Conservation (phyloP, 805 yeast species). For the Lachancea lanzarotensis region DNA sequence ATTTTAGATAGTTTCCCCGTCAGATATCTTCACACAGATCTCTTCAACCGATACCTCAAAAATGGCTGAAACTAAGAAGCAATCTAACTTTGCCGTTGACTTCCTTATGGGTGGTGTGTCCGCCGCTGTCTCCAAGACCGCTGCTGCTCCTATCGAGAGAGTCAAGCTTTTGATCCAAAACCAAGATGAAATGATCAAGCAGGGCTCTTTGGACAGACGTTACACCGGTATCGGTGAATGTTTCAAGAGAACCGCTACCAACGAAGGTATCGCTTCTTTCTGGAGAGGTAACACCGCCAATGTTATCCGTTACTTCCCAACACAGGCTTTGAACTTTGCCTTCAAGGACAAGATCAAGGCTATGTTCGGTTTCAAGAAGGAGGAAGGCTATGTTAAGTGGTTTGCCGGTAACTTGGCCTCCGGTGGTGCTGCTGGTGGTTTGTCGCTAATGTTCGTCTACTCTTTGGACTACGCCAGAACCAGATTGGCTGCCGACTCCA, state of each 20-base stretch:
- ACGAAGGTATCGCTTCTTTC: conserved; percentile 88
- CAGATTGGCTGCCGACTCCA: conserved; percentile 97
- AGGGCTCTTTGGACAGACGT: conserved; percentile 82
- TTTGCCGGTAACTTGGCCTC: conserved; percentile 97
- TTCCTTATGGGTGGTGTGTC: conserved; percentile 98
- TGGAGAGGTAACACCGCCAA: conserved; percentile 99
- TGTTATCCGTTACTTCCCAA: conserved; percentile 98
- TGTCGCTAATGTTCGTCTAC: conserved; percentile 88
- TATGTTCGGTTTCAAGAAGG: conserved; percentile 95
- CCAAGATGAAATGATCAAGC: conserved; percentile 97
- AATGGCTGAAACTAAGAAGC: conserved; percentile 23
- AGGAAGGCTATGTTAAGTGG: conserved; percentile 88
- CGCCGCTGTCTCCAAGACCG: conserved; percentile 97
- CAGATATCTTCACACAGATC: neutral
- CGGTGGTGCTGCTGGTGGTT: conserved; percentile 98
- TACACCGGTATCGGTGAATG: conserved; percentile 91
- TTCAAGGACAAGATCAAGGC: conserved; percentile 96
- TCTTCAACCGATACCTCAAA: neutral
- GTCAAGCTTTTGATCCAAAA: conserved; percentile 94
- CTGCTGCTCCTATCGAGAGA: conserved; percentile 97
- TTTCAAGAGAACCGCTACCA: conserved; percentile 89
- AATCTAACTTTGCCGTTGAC: conserved; percentile 49
- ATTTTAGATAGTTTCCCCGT: neutral
- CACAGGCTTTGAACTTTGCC: conserved; percentile 97
- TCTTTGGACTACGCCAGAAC: conserved; percentile 98